Evolutionary conservation across 805 yeast species (phyloP).

Genomic region (Candida caryicola): DNA sequence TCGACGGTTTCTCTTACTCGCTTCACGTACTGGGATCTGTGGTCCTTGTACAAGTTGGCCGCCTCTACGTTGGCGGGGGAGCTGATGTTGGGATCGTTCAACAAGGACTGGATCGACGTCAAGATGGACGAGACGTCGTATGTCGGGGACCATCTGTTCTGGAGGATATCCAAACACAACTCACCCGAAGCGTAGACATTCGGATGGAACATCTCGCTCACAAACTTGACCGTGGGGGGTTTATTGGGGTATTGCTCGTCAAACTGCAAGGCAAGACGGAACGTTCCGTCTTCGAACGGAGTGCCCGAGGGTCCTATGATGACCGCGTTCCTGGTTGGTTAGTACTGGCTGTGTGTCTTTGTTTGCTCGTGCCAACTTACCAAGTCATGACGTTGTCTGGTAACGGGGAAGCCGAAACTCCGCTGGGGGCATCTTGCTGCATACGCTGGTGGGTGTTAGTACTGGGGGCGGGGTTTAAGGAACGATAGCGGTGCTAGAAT

Average conservation of each 20-base stretch:
- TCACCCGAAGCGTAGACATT: conserved; percentile 96
- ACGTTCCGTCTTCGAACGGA: conserved; percentile 97
- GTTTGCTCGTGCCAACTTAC: conserved; percentile 16
- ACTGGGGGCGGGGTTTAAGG: too few relatives aligned
- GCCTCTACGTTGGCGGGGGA: conserved; percentile 99
- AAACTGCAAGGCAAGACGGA: conserved; percentile 78
- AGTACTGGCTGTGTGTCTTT: not conserved
- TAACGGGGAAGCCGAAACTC: conserved; percentile 94
- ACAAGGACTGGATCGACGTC: conserved; percentile 85
- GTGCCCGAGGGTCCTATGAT: conserved; percentile 97
- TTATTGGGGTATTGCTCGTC: conserved; percentile 98
- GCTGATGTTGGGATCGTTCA: conserved; percentile 94
- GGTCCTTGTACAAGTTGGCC: conserved; percentile 92
- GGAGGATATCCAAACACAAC: conserved; percentile 90
- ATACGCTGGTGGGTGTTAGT: conserved; percentile 55
- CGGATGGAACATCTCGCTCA: conserved; percentile 96
- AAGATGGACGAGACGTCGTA: conserved; percentile 94
- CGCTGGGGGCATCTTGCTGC: conserved; percentile 98
- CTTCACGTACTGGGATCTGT: conserved; percentile 85
- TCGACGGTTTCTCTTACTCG: conserved; percentile 95
- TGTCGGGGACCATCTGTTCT: conserved; percentile 98
- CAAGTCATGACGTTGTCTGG: conserved; percentile 97
- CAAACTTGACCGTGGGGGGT: conserved; percentile 89
- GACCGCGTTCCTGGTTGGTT: conserved; percentile 69
- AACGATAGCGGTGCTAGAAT: too few relatives aligned